Conservation (phyloP, 805 yeast species). For the Saccharomycopsis sp. region DNA sequence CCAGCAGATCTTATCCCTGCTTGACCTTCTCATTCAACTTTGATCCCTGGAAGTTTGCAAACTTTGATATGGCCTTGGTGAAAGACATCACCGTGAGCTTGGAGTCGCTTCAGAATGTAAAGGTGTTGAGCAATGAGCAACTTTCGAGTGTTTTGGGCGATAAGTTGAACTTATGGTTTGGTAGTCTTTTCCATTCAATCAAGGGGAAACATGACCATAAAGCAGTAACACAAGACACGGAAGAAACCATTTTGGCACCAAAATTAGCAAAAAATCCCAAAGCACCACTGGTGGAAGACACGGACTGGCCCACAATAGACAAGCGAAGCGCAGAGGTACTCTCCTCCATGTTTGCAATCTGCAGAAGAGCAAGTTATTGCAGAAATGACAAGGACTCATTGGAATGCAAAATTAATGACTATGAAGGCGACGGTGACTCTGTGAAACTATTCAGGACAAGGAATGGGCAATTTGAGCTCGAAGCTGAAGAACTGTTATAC, state of each 20-base stretch:
- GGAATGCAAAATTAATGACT: conserved; percentile 6
- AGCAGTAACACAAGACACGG: background rate
- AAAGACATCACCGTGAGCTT: conserved; percentile 12
- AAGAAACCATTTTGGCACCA: too few relatives aligned
- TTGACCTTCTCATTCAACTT: conserved; percentile 22
- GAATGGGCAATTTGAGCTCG: background rate
- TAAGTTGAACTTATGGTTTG: conserved; percentile 14
- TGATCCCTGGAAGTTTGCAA: conserved; percentile 22
- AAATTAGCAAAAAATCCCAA: conserved; percentile 2
- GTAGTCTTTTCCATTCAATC: too few relatives aligned
- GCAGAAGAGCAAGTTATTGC: conserved; percentile 3
- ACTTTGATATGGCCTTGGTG: conserved; percentile 9
- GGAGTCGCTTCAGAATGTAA: conserved; percentile 16
- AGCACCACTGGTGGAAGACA: too few relatives aligned
- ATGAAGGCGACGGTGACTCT: too few relatives aligned
- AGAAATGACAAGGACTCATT: conserved; percentile 9
- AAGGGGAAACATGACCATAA: too few relatives aligned
- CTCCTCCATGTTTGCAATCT: conserved; percentile 16
- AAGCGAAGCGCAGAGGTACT: too few relatives aligned
- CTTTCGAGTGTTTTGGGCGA: conserved; percentile 6
- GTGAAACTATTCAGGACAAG: too few relatives aligned
- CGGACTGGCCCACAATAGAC: too few relatives aligned
- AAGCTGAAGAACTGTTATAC: too few relatives aligned
- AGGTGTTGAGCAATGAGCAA: conserved; percentile 6
- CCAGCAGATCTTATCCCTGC: conserved; percentile 13